Evolutionary conservation across 2,329 filamentous ascomycete genomes (phyloP), one percentile per base, ranked within the genome.

Genomic region (Mariannaea sp.): DNA sequence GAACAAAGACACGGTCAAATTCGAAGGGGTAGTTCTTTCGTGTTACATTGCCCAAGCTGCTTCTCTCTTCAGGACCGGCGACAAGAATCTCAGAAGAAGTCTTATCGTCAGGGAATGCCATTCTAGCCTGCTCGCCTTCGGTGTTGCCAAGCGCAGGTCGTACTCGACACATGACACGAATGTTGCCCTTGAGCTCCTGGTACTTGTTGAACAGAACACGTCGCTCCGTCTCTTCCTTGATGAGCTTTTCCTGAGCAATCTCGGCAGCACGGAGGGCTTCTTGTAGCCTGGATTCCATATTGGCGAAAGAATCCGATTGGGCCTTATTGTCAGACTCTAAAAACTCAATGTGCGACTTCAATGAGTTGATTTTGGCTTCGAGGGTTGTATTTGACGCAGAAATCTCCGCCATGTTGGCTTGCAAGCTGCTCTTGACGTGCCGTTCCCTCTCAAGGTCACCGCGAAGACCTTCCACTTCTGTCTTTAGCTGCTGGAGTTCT

Each of bases 171-270:
- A 99, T 99, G 61, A 99, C 94, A 16, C 94, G 88, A 66, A 99
- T 99, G 69, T 99, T 99, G 65, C 94, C 94, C 72, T 96, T 97
- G 55, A 99, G 83, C 68, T 99, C 94, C 70, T 99, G 92, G 40
- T 99, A 93, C 71, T 96, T 94, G 73, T 97, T 97, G 77, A 97
- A 96, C 0, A 99, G 81, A 63, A 95, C 93, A 17, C 94, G 84
- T 12, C 94, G 85, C 44, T 96, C 79, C 1, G 90, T 94, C 73
- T 99, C 94, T 69, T 97, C 94, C 65, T 88, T 90, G 58, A 94
- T 87, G 22, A 99, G 79, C 68, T 94, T 96, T 60, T 90, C 85
- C 51, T 89, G 85, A 1, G 89, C 86, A 29, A 83, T 80, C 24
- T 89, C 85, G 1, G 88, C 89, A 16, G 81, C 76, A 12, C 82